Base-by-base conservation (phyloP, 1,139 yeast species). In the Meyerozyma elateridarum region DNA sequence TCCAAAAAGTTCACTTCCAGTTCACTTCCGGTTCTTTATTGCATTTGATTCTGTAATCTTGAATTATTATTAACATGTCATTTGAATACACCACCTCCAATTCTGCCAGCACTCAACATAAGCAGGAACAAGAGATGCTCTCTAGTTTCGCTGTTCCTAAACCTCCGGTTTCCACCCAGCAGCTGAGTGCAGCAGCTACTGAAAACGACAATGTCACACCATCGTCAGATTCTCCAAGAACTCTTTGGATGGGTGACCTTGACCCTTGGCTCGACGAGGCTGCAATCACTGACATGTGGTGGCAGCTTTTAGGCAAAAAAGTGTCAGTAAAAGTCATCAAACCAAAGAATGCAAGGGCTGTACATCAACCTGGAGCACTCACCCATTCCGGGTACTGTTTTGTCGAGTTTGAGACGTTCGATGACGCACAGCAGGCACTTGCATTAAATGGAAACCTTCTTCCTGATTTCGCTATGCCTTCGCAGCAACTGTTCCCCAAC, bases 241-340 rank as follows among this genome's bases (percentile, higher is more conserved):
- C 83, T 2, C 50, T 76, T 31, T 79, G 85, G 85, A 82, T 82
- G 91, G 91, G 91, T 14, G 91, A 81, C 48, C 60, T 82, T 42
- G 89, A 81, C 48, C 85, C 84, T 12, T 73, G 78, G 70, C 70
- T 84, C 58, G 84, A 79, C 44, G 89, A 82, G 49, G 52, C 57
- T 15, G 71, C 72, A 1, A 73, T 82, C 28, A 66, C 64, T 28
- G 70, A 69, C 38, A 66, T 82, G 29, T 81, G 89, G 89, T 63
- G 68, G 67, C 61, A 57, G 33, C 51, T 66, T 11, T 44, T 72
- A 45, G 44, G 59, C 45, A 55, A 70, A 46, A 51, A 52, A 40
- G 65, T 74, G 37, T 45, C 61, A 31, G 76, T 76, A 25, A 76
- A 76, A 43, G 54, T 78, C 39, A 77, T 77, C 46, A 72, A 64